Conservation (phyloP, 495 filamentous ascomycete genomes). For the Aspergillus sparsus region DNA sequence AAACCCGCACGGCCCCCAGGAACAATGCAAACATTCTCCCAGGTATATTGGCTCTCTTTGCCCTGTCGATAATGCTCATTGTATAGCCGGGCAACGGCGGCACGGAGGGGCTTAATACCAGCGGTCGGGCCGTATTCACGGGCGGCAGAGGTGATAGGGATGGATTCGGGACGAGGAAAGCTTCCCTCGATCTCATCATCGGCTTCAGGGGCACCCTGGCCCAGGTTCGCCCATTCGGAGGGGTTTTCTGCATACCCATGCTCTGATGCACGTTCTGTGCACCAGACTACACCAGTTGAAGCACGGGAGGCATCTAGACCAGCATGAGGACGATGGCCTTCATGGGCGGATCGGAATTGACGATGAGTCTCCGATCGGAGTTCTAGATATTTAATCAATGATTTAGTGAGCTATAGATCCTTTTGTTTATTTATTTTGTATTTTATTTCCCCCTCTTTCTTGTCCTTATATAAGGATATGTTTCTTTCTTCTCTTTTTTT, state of each 20-base stretch:
- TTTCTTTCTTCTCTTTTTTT: not conserved
- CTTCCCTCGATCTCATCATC: conserved; percentile 90
- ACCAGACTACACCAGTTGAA: conserved; percentile 84
- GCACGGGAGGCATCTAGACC: conserved; percentile 83
- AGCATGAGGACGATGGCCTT: conserved; percentile 85
- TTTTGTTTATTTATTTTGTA: too few species aligned
- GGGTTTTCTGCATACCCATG: conserved; percentile 83
- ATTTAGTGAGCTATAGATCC: conserved; percentile 9
- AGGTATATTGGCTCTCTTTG: conserved; percentile 90
- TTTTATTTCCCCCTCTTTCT: too few species aligned
- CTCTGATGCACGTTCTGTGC: conserved; percentile 77
- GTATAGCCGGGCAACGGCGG: conserved; percentile 90
- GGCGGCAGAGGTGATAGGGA: conserved; percentile 73
- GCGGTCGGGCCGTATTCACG: conserved; percentile 93
- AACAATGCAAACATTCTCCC: conserved; percentile 98
- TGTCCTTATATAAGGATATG: not conserved
- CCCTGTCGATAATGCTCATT: conserved; percentile 89
- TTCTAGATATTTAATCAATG: conserved; percentile 47
- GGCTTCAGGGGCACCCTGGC: conserved; percentile 92
- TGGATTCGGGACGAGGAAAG: conserved; percentile 79
- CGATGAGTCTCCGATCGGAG: conserved; percentile 76
- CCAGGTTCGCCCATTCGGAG: conserved; percentile 84
- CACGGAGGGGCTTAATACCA: conserved; percentile 86
- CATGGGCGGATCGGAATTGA: conserved; percentile 82
- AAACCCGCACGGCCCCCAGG: conserved; percentile 90